phyloP scores from a whole-genome alignment of 2,329 filamentous ascomycete genomes.

The Rutstroemia sp. region DNA sequence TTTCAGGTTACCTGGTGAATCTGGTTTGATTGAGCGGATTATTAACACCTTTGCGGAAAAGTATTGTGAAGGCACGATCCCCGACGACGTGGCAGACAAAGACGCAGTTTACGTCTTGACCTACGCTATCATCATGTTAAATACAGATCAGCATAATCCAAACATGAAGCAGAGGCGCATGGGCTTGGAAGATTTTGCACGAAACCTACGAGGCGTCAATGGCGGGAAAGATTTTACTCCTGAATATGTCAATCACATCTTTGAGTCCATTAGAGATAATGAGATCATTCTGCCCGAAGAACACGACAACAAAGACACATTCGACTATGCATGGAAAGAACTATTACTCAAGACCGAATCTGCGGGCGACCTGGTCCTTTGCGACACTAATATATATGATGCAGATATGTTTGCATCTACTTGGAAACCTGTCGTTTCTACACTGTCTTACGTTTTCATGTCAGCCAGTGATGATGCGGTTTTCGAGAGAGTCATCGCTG shows the following conservation, averaged over 20 bases:
- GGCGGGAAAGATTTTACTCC: conserved; percentile 74
- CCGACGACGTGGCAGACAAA: conserved; percentile 71
- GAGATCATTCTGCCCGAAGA: conserved; percentile 97
- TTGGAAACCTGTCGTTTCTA: conserved; percentile 92
- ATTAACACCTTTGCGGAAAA: conserved; percentile 80
- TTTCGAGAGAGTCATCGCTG: conserved; percentile 85
- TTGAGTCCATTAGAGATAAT: conserved; percentile 80
- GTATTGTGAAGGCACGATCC: conserved; percentile 64
- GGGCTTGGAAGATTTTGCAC: conserved; percentile 73
- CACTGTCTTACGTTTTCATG: conserved; percentile 97
- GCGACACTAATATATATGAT: conserved; percentile 90
- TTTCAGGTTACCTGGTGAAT: conserved; percentile 91
- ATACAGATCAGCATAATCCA: conserved; percentile 94
- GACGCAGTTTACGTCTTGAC: conserved; percentile 86
- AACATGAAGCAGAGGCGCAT: conserved; percentile 81
- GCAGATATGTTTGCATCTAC: conserved; percentile 96
- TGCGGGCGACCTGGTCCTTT: conserved; percentile 66
- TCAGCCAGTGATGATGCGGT: conserved; percentile 95
- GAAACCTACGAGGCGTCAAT: conserved; percentile 88
- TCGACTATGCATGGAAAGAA: conserved; percentile 97
- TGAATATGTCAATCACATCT: conserved; percentile 80
- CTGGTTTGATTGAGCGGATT: conserved; percentile 86
- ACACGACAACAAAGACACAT: conserved; percentile 92
- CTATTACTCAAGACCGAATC: conserved; percentile 76
- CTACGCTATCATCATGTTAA: conserved; percentile 96